Conservation (phyloP, 2,329 filamentous ascomycete genomes). For the Epichloe sp. region DNA sequence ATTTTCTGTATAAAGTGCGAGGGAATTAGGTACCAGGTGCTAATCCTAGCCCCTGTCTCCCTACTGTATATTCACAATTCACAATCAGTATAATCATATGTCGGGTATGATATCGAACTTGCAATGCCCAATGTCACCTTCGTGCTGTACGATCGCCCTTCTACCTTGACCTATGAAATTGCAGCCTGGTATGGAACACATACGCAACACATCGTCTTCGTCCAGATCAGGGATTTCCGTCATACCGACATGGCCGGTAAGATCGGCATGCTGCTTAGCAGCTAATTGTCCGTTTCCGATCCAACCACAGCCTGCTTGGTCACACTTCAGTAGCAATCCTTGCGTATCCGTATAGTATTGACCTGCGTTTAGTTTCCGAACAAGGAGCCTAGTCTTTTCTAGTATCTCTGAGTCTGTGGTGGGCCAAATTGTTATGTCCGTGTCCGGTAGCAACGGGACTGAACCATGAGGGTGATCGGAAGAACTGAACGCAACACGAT, state of each 20-base stretch:
- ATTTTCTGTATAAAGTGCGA: no score
- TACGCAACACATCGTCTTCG: conserved; percentile 62
- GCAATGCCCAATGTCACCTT: conserved; percentile 45
- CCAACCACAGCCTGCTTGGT: conserved; percentile 48
- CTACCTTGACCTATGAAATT: conserved; percentile 32
- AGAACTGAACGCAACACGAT: conserved; percentile 67
- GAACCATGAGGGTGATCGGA: conserved; percentile 30
- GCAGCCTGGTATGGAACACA: conserved; percentile 53
- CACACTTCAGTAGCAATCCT: conserved; percentile 66
- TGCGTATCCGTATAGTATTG: conserved; percentile 87
- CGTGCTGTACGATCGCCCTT: conserved; percentile 26
- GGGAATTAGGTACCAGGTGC: no score
- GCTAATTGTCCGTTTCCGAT: conserved; percentile 53
- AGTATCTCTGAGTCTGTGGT: conserved; percentile 53
- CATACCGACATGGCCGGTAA: conserved; percentile 47
- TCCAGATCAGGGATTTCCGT: conserved; percentile 65
- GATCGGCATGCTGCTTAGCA: conserved; percentile 47
- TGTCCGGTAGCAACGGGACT: conserved; percentile 40
- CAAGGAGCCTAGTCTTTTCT: conserved; percentile 50
- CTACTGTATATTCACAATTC: no score
- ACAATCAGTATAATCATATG: background rate
- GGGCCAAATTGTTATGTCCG: conserved; percentile 51
- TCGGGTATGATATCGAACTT: conserved; percentile 26
- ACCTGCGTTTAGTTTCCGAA: conserved; percentile 48
- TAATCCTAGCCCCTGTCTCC: no score